A percentile compares a stretch with the other conserved stretches of the same genome.
Conservation (phyloP, 148 eudicot species). For the Silene conica region DNA sequence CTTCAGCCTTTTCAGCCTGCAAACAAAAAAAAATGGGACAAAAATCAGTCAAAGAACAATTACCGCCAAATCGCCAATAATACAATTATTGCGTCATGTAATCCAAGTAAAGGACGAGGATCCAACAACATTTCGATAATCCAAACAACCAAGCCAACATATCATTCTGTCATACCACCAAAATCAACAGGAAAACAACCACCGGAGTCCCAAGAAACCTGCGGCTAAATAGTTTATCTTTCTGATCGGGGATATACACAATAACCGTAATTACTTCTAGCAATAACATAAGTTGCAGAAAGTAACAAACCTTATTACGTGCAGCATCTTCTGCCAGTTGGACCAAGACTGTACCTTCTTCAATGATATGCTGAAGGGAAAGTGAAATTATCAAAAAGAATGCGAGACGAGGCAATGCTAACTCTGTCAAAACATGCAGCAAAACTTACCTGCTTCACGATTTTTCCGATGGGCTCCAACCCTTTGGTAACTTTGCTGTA, state of each 20-base stretch:
- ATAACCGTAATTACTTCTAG: too few relatives aligned
- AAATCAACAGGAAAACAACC: too few relatives aligned
- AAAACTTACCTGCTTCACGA: constrained; percentile 62
- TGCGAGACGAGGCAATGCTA: neutral
- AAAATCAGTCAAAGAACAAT: neutral
- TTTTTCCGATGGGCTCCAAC: constrained; percentile 70
- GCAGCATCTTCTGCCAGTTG: constrained; percentile 78
- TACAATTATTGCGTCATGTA: too few relatives aligned
- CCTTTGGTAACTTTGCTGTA: constrained; percentile 69
- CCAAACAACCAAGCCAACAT: too few relatives aligned
- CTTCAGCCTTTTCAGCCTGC: constrained; percentile 28
- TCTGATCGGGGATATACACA: too few relatives aligned
- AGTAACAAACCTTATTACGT: constrained; percentile 49
- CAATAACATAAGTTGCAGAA: neutral
- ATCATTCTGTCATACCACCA: too few relatives aligned
- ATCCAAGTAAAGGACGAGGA: too few relatives aligned
- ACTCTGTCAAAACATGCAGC: neutral
- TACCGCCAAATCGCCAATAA: too few relatives aligned
- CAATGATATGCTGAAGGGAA: constrained; percentile 53
- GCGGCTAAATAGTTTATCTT: too few relatives aligned
- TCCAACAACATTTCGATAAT: too few relatives aligned
- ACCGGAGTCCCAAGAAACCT: too few relatives aligned
- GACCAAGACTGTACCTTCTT: constrained; percentile 54
- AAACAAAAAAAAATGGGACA: neutral
- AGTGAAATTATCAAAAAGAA: neutral